Evolutionary conservation across 192 early-diverging fungal species (phyloP), one percentile per base, ranked within the genome.

Genomic region (Funneliformis mosseae): DNA sequence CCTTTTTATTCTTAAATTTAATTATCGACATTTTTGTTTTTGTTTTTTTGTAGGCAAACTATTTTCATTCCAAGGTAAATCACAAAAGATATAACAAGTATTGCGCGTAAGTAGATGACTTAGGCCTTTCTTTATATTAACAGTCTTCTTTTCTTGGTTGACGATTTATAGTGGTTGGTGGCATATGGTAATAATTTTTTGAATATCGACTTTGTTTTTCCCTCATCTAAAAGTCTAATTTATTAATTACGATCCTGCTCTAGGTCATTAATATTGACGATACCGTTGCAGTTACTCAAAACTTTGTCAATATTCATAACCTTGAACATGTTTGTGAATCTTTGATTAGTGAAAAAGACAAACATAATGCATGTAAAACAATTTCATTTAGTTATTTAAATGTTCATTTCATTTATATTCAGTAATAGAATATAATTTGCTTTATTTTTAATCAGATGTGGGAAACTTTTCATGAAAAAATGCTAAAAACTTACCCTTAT

Each of bases 61-160:
- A 87, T 88, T 5, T 87, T 84, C 43, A 83, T 88, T 5, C 87
- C 87, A 6, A 83, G 80, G 81, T 82, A 77, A 82, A 38, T n/a
- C 11, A 71, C 39, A 33, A 21, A n/a, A 21, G 4, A 41, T 41
- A 18, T 43, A 55, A 55, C 1, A 45, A 45, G 14, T 21, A 21
- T 55, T 55, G 16, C 18, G 18, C 50, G 50, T 21, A 55, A 55
- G 16, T 55, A 55, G 18, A 21, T 55, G 50, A 55, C 14, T 55
- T 55, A 18, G 21, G 21, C 21, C 50, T 21, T 55, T 55, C 50
- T 55, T 55, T 64, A 64, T 64, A 64, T 64, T 64, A 64, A 64
- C 50, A 55, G 50, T 27, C 12, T 64, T 28, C n/a, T 64, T 64
- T 27, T 64, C 63, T 64, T 64, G n/a, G 63, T 69, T 69, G 33